Evolutionary conservation across 2,329 filamentous ascomycete species (phyloP), one percentile per base, ranked within the genome.

Genomic region (Alternaria hordeiaustralica): DNA sequence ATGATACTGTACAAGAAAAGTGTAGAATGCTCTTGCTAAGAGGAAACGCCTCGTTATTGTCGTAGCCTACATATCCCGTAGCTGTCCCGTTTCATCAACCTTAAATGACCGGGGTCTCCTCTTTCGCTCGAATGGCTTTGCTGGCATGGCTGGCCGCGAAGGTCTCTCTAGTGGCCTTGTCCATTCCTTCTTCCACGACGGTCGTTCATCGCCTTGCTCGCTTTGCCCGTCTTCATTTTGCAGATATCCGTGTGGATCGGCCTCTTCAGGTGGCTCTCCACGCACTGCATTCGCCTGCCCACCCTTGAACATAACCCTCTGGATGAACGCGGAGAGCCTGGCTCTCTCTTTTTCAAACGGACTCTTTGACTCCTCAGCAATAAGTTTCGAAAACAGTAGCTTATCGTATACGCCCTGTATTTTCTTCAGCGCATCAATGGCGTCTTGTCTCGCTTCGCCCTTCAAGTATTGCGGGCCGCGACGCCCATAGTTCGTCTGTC

Each of bases 361-460:
- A n/a, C 53, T 26, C 58, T 76, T 77, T 46, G 71, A 63, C 58
- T 75, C 70, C 49, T 78, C 74, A 0, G 70, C 53, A 15, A 80
- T 65, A 51, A 77, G n/a, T n/a, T 77, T 72, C 12, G 71, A 73
- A 12, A 64, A 46, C 4, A 80, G 50, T n/a, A 80, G 59, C 50
- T 65, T 72, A 53, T 80, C 77, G 36, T 74, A 76, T 2, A 79
- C 60, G 23, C 61, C 74, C 57, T 78, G 71, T 7, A 79, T 67
- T 50, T 66, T 73, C 11, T 70, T 67, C 36, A 80, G 43, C 8
- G 74, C 71, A 11, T 15, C 23, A 15, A 78, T 67, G n/a, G 72
- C 73, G 45, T 79, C 71, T 53, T 73, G 50, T 36, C 75, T 69
- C 23, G 64, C 63, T 25, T 64, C 51, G 12, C 69, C 72, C 8